Evolutionary conservation across 495 filamentous ascomycete species (phyloP).

Genomic region (Neohortaea acidophila): DNA sequence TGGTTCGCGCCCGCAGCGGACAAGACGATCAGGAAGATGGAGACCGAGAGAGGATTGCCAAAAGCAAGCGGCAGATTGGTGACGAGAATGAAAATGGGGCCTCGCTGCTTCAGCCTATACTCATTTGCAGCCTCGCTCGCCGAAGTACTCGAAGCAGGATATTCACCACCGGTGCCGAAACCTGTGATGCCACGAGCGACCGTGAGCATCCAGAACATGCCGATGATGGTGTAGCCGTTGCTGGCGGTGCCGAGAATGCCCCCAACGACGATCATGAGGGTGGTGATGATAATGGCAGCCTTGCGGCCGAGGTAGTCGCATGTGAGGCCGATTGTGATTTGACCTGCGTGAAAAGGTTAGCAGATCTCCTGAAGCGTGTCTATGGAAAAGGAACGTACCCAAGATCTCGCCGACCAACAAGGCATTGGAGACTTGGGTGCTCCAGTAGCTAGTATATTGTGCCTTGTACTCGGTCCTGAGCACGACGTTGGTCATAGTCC

Average conservation of each 20-base stretch:
- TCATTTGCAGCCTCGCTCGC: conserved; percentile 37
- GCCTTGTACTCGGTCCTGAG: too few species aligned
- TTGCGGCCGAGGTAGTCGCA: conserved; percentile 41
- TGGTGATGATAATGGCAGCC: conserved; percentile 36
- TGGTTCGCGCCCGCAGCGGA: conserved; percentile 25
- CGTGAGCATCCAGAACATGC: conserved; percentile 43
- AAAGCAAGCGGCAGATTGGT: conserved; percentile 39
- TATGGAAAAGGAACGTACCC: too few species aligned
- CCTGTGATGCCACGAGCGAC: conserved; percentile 38
- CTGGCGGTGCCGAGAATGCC: conserved; percentile 37
- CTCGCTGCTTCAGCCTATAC: conserved; percentile 28
- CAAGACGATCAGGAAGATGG: too few species aligned
- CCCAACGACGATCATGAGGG: conserved; percentile 37
- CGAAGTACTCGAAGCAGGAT: conserved; percentile 29
- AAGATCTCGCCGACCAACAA: conserved; percentile 38
- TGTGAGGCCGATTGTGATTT: conserved; percentile 34
- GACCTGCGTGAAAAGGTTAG: too few species aligned
- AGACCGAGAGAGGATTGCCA: conserved; percentile 35
- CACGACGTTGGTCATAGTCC: too few species aligned
- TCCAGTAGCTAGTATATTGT: too few species aligned
- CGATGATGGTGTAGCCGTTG: conserved; percentile 32
- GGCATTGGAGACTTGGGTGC: conserved; percentile 39
- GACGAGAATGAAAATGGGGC: conserved; percentile 38
- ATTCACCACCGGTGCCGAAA: conserved; percentile 35
- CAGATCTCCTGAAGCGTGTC: too few species aligned